Evolutionary conservation across 2,329 filamentous ascomycete species (phyloP).

Genomic region (Alternaria tenuissima): DNA sequence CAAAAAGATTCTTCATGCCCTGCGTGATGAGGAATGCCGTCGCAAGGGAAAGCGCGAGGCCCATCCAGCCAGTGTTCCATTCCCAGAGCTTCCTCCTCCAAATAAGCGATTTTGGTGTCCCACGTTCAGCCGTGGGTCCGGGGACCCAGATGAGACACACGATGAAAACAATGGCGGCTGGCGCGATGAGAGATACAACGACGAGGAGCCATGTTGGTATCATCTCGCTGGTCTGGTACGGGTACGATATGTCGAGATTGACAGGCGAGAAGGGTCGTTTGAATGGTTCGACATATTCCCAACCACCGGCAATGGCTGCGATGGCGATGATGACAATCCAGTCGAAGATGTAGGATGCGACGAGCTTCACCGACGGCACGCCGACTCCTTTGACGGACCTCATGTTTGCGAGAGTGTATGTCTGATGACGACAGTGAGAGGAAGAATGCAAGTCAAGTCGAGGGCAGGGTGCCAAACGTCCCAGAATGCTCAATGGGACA

Average conservation of each 20-base stretch:
- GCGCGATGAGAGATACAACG: slow-evolving; percentile 69
- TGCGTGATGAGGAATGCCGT: slow-evolving; percentile 82
- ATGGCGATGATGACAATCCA: slow-evolving; percentile 73
- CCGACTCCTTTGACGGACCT: slow-evolving; percentile 31
- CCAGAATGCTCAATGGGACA: slow-evolving; percentile 19
- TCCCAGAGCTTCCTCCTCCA: slow-evolving; percentile 92
- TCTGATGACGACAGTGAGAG: slow-evolving; percentile 5
- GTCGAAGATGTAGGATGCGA: slow-evolving; percentile 75
- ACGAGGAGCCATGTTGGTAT: slow-evolving; percentile 73
- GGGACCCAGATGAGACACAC: slow-evolving; percentile 76
- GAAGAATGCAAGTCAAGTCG: slow-evolving; percentile 4
- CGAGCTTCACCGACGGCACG: slow-evolving; percentile 60
- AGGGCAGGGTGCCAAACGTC: slow-evolving; percentile 1
- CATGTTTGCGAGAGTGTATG: slow-evolving; percentile 30
- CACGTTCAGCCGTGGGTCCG: slow-evolving; percentile 70
- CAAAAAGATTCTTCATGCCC: slow-evolving; percentile 79
- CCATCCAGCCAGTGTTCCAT: slow-evolving; percentile 84
- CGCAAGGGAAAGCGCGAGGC: slow-evolving; percentile 75
- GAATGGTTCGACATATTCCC: slow-evolving; percentile 69
- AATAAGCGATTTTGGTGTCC: slow-evolving; percentile 69
- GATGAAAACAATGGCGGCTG: slow-evolving; percentile 72
- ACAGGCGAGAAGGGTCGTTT: slow-evolving; percentile 75
- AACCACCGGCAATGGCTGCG: slow-evolving; percentile 65
- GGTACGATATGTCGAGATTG: slow-evolving; percentile 82
- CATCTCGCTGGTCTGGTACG: slow-evolving; percentile 73